These are phyloP conservation scores for Macadamia integrifolia DNA, from an alignment of 164 flowering plant species.

Conservation along the genomic window DNA sequence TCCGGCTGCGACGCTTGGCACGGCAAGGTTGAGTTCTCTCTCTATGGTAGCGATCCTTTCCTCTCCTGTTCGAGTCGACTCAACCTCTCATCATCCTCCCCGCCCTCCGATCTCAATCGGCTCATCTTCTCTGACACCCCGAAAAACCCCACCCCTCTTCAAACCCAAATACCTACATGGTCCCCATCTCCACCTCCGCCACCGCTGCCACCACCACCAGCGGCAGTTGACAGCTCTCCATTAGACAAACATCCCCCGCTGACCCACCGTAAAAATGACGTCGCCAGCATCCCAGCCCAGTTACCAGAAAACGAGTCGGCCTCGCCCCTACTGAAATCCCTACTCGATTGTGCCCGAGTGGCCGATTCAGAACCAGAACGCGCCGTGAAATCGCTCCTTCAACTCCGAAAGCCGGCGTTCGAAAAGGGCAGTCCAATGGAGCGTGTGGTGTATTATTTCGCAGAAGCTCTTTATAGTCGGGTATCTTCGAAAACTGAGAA, in stretches of 20 bases:
- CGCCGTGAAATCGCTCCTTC: slow-evolving; percentile 39
- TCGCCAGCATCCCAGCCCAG: neutral
- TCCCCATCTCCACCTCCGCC: slow-evolving; percentile 13
- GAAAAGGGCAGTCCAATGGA: slow-evolving; percentile 64
- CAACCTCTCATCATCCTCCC: slow-evolving; percentile 26
- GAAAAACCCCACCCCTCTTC: slow-evolving; percentile 14
- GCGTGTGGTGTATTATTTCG: slow-evolving; percentile 67
- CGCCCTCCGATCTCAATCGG: slow-evolving; percentile 50
- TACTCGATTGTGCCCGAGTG: slow-evolving; percentile 57
- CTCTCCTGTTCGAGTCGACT: slow-evolving; percentile 45
- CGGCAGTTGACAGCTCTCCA: neutral
- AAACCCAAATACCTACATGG: slow-evolving; percentile 21
- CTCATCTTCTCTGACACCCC: slow-evolving; percentile 38
- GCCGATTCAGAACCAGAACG: slow-evolving; percentile 52
- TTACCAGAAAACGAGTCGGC: slow-evolving; percentile 27
- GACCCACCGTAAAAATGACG: slow-evolving; percentile 8
- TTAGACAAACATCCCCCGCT: slow-evolving; percentile 7
- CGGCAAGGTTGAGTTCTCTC: slow-evolving; percentile 24
- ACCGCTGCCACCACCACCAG: neutral
- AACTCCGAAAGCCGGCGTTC: slow-evolving; percentile 47
- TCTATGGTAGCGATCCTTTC: slow-evolving; percentile 53
- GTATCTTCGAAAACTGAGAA: slow-evolving; percentile 20
- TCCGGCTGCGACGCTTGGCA: slow-evolving; percentile 56
- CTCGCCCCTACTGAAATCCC: slow-evolving; percentile 40
- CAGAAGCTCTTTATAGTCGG: slow-evolving; percentile 49